A percentile compares a stretch with the other conserved stretches of the same genome.
Conservation (phyloP, 2,329 filamentous ascomycete species). For the Stromatinia cepivora region DNA sequence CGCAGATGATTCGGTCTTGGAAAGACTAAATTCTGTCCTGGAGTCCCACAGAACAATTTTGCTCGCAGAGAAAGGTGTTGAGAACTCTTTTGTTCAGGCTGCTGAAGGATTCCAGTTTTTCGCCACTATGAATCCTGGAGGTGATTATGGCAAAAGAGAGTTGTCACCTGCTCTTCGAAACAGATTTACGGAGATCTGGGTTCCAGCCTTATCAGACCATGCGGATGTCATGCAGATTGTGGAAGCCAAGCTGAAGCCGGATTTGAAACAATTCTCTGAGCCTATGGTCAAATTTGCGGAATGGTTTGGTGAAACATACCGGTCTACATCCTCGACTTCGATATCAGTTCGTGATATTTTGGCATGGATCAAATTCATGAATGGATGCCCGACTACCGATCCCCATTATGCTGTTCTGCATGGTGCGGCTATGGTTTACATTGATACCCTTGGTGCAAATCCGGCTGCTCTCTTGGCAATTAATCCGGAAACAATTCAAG, state of each 20-base stretch:
- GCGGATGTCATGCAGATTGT: slow-evolving; percentile 90
- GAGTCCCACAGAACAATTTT: slow-evolving; percentile 84
- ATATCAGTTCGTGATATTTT: slow-evolving; percentile 92
- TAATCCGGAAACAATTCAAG: slow-evolving; percentile 65
- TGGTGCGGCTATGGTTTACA: slow-evolving; percentile 91
- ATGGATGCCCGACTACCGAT: slow-evolving; percentile 51
- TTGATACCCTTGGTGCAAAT: slow-evolving; percentile 93
- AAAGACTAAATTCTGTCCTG: slow-evolving; percentile 93
- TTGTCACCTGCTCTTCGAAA: slow-evolving; percentile 93
- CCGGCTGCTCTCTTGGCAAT: slow-evolving; percentile 82
- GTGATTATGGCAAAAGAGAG: slow-evolving; percentile 97
- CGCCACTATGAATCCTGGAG: slow-evolving; percentile 98
- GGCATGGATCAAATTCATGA: slow-evolving; percentile 92
- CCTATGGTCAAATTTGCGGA: slow-evolving; percentile 82
- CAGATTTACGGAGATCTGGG: slow-evolving; percentile 98
- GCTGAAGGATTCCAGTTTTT: slow-evolving; percentile 87
- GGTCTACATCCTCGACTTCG: slow-evolving; percentile 69
- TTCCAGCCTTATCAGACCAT: slow-evolving; percentile 79
- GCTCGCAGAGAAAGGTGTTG: slow-evolving; percentile 88
- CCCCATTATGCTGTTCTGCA: slow-evolving; percentile 63
- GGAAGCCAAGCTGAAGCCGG: slow-evolving; percentile 64
- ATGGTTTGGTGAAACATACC: slow-evolving; percentile 87
- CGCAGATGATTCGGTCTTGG: slow-evolving; percentile 94
- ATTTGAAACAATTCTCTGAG: slow-evolving; percentile 58
- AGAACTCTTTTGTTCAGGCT: slow-evolving; percentile 77